These are phyloP conservation scores for Suhomyces yuchorum DNA, from an alignment of 1,139 yeast species.

Conservation along the genomic window DNA sequence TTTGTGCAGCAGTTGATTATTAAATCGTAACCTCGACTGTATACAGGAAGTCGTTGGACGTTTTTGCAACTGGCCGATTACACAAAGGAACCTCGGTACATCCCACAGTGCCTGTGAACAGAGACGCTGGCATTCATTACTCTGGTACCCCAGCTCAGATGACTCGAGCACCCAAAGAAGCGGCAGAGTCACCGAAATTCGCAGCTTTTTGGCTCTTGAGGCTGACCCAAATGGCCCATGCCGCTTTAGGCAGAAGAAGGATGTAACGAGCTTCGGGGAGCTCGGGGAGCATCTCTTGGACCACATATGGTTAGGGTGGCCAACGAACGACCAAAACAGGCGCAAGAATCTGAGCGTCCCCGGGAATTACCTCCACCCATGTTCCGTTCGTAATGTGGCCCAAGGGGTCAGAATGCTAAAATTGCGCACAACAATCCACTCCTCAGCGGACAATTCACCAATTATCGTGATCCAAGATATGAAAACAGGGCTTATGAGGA, in stretches of 20 bases:
- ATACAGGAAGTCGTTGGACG: constrained; percentile 2
- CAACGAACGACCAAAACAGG: not conserved
- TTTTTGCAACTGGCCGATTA: constrained; percentile 8
- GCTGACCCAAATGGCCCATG: not conserved
- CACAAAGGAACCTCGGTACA: not conserved
- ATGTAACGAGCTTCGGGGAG: not conserved
- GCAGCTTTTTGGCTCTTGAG: not conserved
- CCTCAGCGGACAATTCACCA: not conserved
- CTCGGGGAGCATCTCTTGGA: not conserved
- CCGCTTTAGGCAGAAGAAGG: not conserved
- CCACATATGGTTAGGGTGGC: not conserved
- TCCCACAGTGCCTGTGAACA: not conserved
- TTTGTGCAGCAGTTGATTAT: constrained; percentile 4
- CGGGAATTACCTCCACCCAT: not conserved
- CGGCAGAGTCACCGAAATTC: not conserved
- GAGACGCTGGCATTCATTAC: not conserved
- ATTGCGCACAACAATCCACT: not conserved
- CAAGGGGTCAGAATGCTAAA: not conserved
- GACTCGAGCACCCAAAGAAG: not conserved
- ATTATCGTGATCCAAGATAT: not conserved
- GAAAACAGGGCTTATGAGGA: not conserved
- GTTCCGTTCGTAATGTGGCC: not conserved
- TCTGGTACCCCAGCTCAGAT: not conserved
- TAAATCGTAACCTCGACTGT: constrained; percentile 6
- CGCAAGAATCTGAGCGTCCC: not conserved